Evolutionary conservation across 371 early-diverging fungal genomes (phyloP).

Genomic region (Smittium mucronatum): DNA sequence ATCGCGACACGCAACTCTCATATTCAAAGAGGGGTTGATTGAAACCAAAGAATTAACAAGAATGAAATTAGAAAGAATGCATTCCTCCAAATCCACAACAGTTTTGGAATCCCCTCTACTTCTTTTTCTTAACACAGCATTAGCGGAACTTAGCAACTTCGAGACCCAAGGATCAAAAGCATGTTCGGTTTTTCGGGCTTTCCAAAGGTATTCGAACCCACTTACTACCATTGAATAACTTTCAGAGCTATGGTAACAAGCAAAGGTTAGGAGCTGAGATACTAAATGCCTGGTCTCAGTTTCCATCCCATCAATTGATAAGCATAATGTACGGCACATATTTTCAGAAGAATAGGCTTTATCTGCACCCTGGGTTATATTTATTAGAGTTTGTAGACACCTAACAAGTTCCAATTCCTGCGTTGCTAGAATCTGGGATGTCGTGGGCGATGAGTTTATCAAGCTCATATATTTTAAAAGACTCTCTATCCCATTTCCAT

Average conservation of each 20-base stretch:
- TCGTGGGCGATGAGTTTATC: not conserved
- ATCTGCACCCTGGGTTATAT: not conserved
- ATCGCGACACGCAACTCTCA: not conserved
- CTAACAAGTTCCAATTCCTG: constrained; percentile 2
- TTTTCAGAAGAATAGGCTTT: not conserved
- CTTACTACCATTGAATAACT: not conserved
- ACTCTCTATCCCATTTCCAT: not conserved
- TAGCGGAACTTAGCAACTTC: not conserved
- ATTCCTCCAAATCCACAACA: not conserved
- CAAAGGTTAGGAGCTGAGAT: constrained; percentile 6
- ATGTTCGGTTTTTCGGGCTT: not conserved
- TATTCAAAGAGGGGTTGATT: not conserved
- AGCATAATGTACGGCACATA: not conserved
- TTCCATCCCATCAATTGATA: constrained; percentile 2
- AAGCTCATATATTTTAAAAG: not conserved
- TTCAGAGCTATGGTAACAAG: not conserved
- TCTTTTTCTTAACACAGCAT: not conserved
- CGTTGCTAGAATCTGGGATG: too few species aligned
- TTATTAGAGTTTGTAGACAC: constrained; percentile 1
- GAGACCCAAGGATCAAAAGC: constrained; percentile 2
- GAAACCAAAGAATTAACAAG: constrained; percentile 5
- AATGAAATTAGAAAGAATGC: constrained; percentile 6
- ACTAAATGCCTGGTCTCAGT: constrained; percentile 5
- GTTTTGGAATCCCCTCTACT: not conserved
- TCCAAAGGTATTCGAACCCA: not conserved